Evolutionary conservation across 164 flowering plant genomes (phyloP), one percentile per base, ranked within the genome.

Genomic region (Aristolochia fimbriata): DNA sequence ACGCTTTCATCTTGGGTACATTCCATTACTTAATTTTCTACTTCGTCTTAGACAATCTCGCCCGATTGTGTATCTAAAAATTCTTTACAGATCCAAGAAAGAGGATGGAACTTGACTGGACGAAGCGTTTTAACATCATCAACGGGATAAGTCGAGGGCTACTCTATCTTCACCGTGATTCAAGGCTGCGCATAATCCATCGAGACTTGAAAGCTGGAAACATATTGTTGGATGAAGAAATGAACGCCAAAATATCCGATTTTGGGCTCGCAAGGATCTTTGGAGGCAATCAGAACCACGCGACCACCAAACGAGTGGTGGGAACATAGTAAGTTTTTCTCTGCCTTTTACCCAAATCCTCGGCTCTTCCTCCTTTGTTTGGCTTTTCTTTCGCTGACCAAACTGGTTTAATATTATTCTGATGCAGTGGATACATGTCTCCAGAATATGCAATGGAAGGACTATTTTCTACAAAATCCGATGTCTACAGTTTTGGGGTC

Each of bases 201-300:
- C 43, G 43, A 37, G 43, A 37, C 71, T 72, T 84, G 9, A 84
- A 82, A 61, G 68, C 84, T 8, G 69, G 83, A 75, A 85, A 85
- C 46, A 53, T 81, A 5, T 37, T 37, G 43, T 37, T 37, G 43
- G 43, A 37, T 7, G 43, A 37, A 37, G 43, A 37, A 10, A 10
- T 81, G 78, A 73, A 64, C 27, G 67, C 88, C 1, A 78, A 80
- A 64, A 76, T 80, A 9, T 68, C 84, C 16, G 83, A 81, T 50
- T 85, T 83, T 76, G 83, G 97, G 48, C 61, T 90, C 68, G 88
- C 82, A 15, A 74, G 72, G 54, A 69, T 81, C 30, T 66, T 83
- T 57, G 68, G 61, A 2, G 67, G 23, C 2, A 68, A 71, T 19
- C 66, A 79, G 22, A 49, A 23, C 31, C 56, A 58, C 50, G 76